Base-by-base conservation (phyloP, 2,329 filamentous ascomycete species). In the Furcasterigmium furcatum region DNA sequence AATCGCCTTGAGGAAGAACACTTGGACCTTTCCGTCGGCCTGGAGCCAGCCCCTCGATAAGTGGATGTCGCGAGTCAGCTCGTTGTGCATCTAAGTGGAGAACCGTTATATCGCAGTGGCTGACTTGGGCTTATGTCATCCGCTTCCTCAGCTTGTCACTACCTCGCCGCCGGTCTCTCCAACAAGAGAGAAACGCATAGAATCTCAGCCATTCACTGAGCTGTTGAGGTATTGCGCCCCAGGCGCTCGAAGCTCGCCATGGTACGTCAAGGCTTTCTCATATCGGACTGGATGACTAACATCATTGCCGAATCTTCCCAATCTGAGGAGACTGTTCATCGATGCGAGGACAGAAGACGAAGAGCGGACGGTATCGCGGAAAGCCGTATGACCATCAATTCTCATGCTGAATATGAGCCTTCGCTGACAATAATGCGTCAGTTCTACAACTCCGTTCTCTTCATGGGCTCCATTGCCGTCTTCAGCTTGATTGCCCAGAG, bases 361-460 rank as follows among this genome's bases (percentile, higher is more conserved):
- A 65, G 94, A 97, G 67, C 88, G 94, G 64, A 88, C 91, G 49
- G 94, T 97, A 55, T 97, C 94, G 13, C 79, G 94, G 55, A 95
- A 85, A 67, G 94, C 94, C 43, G 94, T 96, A 72, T 61, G 87
- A 68, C 5, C 34, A 36, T 3, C 13, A 32, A 32, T 7, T 32
- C 14, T 16, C 30, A 7, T n/a, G 30, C 30, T n/a, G 30, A 7
- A n/a, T 40, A 34, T 42, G 14, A 22, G 14, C 43, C 43, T 14
- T 34, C 27, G 14, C 20, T 29, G n/a, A 18, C 20, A 9, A n/a
- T 10, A n/a, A 27, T 12, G 24, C 24, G 24, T 8, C 58, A 96
- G 94, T 99, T 99, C 66, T 99, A 99, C 70, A 97, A 99, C 60
- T 82, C 95, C 1, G 91, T 96, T 1, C 74, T 97, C 3, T 99